Percentiles rank a stretch among this genome's conserved stretches.
phyloP scores from a whole-genome alignment of 176 grass and related monocot genomes.

The Dendrocalamus sinicus region DNA sequence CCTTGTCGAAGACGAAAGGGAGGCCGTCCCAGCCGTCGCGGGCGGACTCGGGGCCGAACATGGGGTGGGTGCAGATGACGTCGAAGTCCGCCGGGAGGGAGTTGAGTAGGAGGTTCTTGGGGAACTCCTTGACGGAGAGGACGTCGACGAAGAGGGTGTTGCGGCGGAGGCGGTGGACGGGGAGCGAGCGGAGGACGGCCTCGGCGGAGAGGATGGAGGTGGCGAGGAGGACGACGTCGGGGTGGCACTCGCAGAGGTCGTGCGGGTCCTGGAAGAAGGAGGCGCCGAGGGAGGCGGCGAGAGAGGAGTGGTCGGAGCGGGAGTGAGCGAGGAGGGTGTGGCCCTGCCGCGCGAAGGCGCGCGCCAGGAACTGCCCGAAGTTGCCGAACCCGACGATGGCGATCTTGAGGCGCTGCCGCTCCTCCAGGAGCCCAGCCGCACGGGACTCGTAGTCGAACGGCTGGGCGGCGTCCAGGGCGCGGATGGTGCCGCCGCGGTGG shows the following conservation, averaged over 20 bases:
- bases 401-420: conserved; percentile 78
- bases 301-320: conserved; percentile 75
- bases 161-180: conserved; percentile 81
- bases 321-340: conserved; percentile 78
- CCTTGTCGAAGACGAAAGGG: conserved; percentile 85
- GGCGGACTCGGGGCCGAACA: conserved; percentile 90
- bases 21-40: conserved; percentile 82
- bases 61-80: conserved; percentile 89
- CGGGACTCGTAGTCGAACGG: conserved; percentile 69
- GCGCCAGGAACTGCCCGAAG: conserved; percentile 78
- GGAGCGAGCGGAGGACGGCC: conserved; percentile 72
- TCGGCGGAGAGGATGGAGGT: conserved; percentile 87
- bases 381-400: conserved; percentile 91
- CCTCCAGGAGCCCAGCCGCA: conserved; percentile 52
- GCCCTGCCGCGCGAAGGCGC: conserved; percentile 69
- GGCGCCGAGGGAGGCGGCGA: conserved; percentile 56
- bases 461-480: conserved; percentile 61
- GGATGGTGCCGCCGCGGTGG: conserved; percentile 42
- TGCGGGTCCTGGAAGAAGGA: conserved; percentile 70
- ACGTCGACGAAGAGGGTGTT: conserved; percentile 91
- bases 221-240: conserved; percentile 77
- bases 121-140: conserved; percentile 94
- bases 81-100: conserved; percentile 69
- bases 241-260: conserved; percentile 92
- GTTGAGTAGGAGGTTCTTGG: conserved; percentile 77